Evolutionary conservation across 1,139 yeast species (phyloP).

Genomic region (Hyphopichia fennica): DNA sequence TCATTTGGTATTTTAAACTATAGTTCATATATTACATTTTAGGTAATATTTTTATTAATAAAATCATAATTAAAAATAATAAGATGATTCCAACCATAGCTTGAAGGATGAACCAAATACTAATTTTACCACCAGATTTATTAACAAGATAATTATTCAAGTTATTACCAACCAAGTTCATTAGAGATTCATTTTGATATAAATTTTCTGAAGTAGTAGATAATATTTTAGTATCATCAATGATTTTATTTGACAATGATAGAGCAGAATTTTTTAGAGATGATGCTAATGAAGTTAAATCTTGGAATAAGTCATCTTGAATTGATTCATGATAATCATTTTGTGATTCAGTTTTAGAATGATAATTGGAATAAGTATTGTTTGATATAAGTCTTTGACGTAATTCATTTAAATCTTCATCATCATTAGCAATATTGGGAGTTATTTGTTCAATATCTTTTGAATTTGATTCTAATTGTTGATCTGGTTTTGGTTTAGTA

Average conservation of each 20-base stretch:
- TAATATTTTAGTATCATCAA: slow-evolving; percentile 38
- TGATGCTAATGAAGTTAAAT: slow-evolving; percentile 37
- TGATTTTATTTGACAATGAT: slow-evolving; percentile 32
- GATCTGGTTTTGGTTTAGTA: neutral
- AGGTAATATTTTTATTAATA: slow-evolving; percentile 28
- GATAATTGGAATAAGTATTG: slow-evolving; percentile 12
- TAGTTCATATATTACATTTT: slow-evolving; percentile 15
- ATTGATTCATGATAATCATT: slow-evolving; percentile 44
- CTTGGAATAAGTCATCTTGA: slow-evolving; percentile 43
- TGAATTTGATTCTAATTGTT: slow-evolving; percentile 2
- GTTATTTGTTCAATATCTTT: slow-evolving; percentile 1
- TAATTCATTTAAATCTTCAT: slow-evolving; percentile 22
- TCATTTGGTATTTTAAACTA: too few species aligned
- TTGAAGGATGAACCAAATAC: slow-evolving; percentile 37
- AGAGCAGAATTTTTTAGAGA: slow-evolving; percentile 39
- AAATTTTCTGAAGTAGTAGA: slow-evolving; percentile 39
- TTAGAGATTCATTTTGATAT: slow-evolving; percentile 34
- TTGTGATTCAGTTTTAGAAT: slow-evolving; percentile 3
- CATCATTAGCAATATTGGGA: slow-evolving; percentile 11
- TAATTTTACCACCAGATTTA: slow-evolving; percentile 39
- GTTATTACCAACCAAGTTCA: slow-evolving; percentile 39
- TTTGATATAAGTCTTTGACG: slow-evolving; percentile 28
- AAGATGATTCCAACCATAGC: slow-evolving; percentile 21
- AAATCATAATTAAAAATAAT: slow-evolving; percentile 27
- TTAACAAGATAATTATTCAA: slow-evolving; percentile 36